phyloP scores from a whole-genome alignment of 2,329 filamentous ascomycete genomes.

The Aureobasidium subglaciale region DNA sequence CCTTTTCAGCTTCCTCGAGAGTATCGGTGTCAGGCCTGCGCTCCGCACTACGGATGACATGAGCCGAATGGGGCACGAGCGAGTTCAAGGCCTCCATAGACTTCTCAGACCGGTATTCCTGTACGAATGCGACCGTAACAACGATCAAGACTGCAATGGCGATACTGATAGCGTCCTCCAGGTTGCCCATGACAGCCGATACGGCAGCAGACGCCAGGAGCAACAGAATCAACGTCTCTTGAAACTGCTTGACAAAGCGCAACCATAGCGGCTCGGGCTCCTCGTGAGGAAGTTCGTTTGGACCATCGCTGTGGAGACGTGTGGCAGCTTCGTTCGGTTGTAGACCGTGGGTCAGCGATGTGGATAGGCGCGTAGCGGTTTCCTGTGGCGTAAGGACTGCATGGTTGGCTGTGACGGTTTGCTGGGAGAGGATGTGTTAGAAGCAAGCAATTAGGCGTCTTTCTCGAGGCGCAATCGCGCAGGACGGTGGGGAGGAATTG shows the following conservation, averaged over 20 bases:
- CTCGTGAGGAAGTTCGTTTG: slow-evolving; percentile 92
- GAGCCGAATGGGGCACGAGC: slow-evolving; percentile 88
- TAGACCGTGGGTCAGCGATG: slow-evolving; percentile 77
- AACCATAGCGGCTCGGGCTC: slow-evolving; percentile 91
- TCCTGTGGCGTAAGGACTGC: slow-evolving; percentile 68
- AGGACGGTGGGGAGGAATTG: background rate
- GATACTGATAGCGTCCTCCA: slow-evolving; percentile 92
- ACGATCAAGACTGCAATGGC: slow-evolving; percentile 95
- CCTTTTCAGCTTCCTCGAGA: background rate
- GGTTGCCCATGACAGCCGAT: slow-evolving; percentile 85
- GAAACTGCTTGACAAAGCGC: slow-evolving; percentile 92
- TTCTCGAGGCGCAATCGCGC: background rate
- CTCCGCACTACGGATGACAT: slow-evolving; percentile 64
- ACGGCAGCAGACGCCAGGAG: slow-evolving; percentile 81
- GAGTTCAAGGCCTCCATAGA: slow-evolving; percentile 92
- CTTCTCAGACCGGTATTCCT: slow-evolving; percentile 96
- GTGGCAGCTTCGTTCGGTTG: slow-evolving; percentile 73
- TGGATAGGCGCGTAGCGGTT: slow-evolving; percentile 67
- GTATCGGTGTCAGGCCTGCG: slow-evolving; percentile 16
- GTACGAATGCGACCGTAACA: slow-evolving; percentile 89
- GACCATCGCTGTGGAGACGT: slow-evolving; percentile 71
- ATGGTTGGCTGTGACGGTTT: slow-evolving; percentile 44
- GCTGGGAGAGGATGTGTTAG: slow-evolving; percentile 18
- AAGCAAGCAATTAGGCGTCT: background rate
- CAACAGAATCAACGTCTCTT: slow-evolving; percentile 90